phyloP scores from a whole-genome alignment of 1,139 yeast species.

The Candida tropicalis region DNA sequence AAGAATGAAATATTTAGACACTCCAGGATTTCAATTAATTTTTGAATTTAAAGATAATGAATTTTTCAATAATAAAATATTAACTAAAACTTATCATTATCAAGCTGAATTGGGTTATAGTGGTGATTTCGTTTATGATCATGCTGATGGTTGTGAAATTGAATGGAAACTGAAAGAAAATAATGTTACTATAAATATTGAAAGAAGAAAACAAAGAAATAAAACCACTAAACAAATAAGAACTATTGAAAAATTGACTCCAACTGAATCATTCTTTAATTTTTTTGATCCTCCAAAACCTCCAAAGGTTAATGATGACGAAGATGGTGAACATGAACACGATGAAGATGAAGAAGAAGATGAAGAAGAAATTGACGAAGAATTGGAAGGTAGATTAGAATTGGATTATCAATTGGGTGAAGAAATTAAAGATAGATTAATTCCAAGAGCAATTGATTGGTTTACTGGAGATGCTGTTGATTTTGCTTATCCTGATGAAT shows the following conservation, averaged over 20 bases:
- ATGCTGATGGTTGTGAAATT: slow-evolving; percentile 89
- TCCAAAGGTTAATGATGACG: slow-evolving; percentile 53
- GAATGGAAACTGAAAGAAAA: slow-evolving; percentile 81
- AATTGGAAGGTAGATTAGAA: slow-evolving; percentile 83
- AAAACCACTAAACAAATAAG: slow-evolving; percentile 97
- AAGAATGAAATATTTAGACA: slow-evolving; percentile 76
- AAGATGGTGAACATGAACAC: slow-evolving; percentile 34
- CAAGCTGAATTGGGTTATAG: slow-evolving; percentile 93
- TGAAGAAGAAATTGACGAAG: slow-evolving; percentile 70
- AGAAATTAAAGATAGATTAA: slow-evolving; percentile 90
- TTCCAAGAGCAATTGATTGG: slow-evolving; percentile 98
- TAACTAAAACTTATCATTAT: slow-evolving; percentile 88
- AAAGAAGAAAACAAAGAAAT: slow-evolving; percentile 96
- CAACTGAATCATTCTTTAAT: slow-evolving; percentile 91
- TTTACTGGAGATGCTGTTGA: slow-evolving; percentile 95
- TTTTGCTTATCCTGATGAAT: slow-evolving; percentile 49
- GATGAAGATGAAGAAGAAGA: slow-evolving; percentile 46
- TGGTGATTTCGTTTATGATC: slow-evolving; percentile 96
- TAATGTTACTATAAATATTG: slow-evolving; percentile 84
- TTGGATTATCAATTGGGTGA: slow-evolving; percentile 96
- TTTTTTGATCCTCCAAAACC: slow-evolving; percentile 93
- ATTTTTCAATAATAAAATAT: slow-evolving; percentile 68
- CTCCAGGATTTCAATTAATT: slow-evolving; percentile 88
- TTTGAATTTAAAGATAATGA: slow-evolving; percentile 82
- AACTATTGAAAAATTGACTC: slow-evolving; percentile 91